phyloP scores from a whole-genome alignment of 768 basidiomycete species.

The Gelatoporia subvermispora region DNA sequence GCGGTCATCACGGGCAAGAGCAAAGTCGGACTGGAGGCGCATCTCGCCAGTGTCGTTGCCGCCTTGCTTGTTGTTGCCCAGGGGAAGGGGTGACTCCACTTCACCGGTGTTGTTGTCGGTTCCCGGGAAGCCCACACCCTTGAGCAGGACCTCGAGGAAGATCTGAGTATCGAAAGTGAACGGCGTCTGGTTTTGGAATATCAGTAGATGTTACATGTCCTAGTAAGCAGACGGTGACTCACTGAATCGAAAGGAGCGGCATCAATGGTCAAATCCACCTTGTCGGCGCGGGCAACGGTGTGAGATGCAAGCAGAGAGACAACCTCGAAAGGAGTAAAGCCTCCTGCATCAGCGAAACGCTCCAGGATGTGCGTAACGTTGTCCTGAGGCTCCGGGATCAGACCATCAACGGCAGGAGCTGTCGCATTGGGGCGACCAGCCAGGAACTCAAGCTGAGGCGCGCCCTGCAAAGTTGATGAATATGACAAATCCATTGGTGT shows the following conservation, averaged over 20 bases:
- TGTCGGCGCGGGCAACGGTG: conserved; percentile 17
- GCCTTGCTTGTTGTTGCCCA: no score
- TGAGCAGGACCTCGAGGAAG: conserved; percentile 38
- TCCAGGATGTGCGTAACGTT: conserved; percentile 20
- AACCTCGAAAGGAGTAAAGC: conserved; percentile 27
- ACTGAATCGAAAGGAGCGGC: conserved; percentile 29
- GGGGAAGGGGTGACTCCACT: conserved; percentile 10
- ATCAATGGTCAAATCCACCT: conserved; percentile 21
- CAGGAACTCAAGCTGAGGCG: conserved; percentile 4
- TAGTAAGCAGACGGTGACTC: no score
- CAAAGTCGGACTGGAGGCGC: conserved; percentile 22
- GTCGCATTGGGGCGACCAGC: conserved; percentile 24
- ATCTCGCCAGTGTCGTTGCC: conserved; percentile 9
- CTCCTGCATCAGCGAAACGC: conserved; percentile 31
- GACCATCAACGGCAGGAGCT: conserved; percentile 22
- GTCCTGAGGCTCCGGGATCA: conserved; percentile 33
- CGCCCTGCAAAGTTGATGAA: neutral
- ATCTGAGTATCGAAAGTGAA: conserved; percentile 23
- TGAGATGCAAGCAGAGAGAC: conserved; percentile 32
- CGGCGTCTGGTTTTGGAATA: conserved; percentile 11
- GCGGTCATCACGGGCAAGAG: conserved; percentile 17
- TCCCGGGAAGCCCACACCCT: conserved; percentile 22
- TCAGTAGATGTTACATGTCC: no score
- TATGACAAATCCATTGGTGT: neutral
- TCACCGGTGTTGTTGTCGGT: conserved; percentile 14